Evolutionary conservation across 176 grass and related monocot species (phyloP).

Genomic region (Saccharum spontaneum): DNA sequence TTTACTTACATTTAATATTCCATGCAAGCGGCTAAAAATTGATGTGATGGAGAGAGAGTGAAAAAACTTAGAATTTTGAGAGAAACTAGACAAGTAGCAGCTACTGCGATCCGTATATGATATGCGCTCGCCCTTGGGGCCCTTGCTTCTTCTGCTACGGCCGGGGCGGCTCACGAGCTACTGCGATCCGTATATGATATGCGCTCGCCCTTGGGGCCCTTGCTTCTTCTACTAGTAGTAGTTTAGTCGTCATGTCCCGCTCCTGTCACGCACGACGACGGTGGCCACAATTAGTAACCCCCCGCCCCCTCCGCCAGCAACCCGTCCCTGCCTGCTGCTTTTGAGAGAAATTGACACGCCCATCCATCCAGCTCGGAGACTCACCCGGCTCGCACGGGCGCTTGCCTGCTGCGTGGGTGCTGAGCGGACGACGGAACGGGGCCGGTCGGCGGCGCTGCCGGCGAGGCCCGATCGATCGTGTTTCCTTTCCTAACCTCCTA

Average conservation of each 20-base stretch:
- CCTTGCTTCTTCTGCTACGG: too few species aligned
- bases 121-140: too few species aligned
- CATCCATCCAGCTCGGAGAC: neutral
- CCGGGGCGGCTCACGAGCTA: neutral
- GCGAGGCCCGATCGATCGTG: neutral
- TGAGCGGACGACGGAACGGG: neutral
- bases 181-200: too few species aligned
- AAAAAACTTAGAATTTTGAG: too few species aligned
- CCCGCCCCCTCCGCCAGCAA: constrained; percentile 8
- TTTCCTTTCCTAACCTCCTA: neutral
- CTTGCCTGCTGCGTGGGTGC: neutral
- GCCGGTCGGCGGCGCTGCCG: neutral
- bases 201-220: neutral
- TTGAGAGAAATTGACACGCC: constrained; percentile 42
- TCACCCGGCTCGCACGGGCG: neutral
- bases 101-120: too few species aligned
- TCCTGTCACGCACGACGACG: constrained; percentile 30
- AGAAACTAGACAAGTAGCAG: too few species aligned
- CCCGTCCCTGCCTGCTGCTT: constrained; percentile 20
- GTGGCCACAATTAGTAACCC: constrained; percentile 17
- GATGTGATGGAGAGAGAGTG: too few species aligned
- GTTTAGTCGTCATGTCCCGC: constrained; percentile 17
- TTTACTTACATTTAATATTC: too few species aligned
- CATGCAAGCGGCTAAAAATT: too few species aligned
- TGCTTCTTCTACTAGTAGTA: neutral